phyloP scores from a whole-genome alignment of 768 basidiomycete genomes.

The Tulasnella sp. region DNA sequence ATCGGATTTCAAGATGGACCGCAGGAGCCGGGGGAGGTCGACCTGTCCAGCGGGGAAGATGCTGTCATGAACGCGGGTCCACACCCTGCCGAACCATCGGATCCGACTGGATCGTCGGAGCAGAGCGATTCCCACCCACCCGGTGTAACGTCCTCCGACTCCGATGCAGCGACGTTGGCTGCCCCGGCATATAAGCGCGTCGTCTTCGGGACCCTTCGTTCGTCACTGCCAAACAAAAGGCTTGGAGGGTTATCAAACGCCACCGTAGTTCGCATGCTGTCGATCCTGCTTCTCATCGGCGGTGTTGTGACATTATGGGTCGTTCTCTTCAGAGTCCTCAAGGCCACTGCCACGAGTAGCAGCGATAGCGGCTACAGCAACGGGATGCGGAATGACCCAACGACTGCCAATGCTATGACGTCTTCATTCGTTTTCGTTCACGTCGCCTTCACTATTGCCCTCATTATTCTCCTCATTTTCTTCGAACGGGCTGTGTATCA shows the following conservation, averaged over 20 bases:
- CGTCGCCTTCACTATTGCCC: slow-evolving; percentile 43
- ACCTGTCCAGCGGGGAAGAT: not conserved
- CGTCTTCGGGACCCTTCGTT: not conserved
- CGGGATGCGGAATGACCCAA: not conserved
- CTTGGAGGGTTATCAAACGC: slow-evolving; percentile 19
- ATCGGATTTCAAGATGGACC: not conserved
- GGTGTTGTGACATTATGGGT: slow-evolving; percentile 49
- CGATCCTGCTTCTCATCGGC: slow-evolving; percentile 24
- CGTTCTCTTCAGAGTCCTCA: slow-evolving; percentile 27
- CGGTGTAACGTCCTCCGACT: not conserved
- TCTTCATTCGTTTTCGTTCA: slow-evolving; percentile 44
- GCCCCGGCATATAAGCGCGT: not conserved
- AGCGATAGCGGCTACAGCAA: not conserved
- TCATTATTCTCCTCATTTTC: slow-evolving; percentile 44
- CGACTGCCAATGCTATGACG: slow-evolving; percentile 13
- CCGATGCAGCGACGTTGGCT: not conserved
- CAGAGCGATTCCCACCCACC: not conserved
- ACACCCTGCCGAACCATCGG: not conserved
- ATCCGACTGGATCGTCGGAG: not conserved
- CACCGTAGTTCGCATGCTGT: slow-evolving; percentile 18
- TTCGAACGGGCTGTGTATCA: slow-evolving; percentile 51
- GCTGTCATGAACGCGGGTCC: not conserved
- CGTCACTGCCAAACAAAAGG: slow-evolving; percentile 1
- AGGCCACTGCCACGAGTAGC: slow-evolving; percentile 6
- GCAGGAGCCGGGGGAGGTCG: not conserved